Conservation (phyloP, 2,329 filamentous ascomycete species). For the Monilinia aucupariae region DNA sequence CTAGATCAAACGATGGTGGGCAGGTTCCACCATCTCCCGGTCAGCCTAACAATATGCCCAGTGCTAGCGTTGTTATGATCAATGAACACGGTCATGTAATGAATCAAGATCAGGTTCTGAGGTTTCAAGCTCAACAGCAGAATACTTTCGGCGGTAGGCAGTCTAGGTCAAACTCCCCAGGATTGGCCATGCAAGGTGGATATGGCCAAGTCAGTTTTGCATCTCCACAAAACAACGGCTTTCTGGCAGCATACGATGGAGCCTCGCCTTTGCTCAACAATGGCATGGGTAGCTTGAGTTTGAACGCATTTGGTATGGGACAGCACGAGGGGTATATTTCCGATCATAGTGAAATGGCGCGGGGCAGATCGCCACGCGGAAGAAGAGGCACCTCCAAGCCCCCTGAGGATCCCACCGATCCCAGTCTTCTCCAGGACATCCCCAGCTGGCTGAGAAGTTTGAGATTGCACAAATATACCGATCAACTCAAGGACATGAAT, state of each 20-base stretch:
- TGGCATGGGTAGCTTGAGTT: slow-evolving; percentile 63
- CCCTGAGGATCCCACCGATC: slow-evolving; percentile 94
- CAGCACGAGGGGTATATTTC: slow-evolving; percentile 83
- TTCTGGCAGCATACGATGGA: slow-evolving; percentile 81
- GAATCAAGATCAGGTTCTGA: slow-evolving; percentile 77
- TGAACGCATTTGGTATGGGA: slow-evolving; percentile 65
- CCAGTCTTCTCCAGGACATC: slow-evolving; percentile 84
- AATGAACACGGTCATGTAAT: slow-evolving; percentile 88
- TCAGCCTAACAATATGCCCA: slow-evolving; percentile 57
- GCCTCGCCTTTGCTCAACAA: slow-evolving; percentile 64
- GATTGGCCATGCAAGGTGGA: slow-evolving; percentile 71
- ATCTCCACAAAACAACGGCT: slow-evolving; percentile 91
- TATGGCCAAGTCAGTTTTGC: slow-evolving; percentile 67
- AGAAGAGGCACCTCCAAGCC: slow-evolving; percentile 93
- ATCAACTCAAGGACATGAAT: slow-evolving; percentile 94
- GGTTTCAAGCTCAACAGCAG: slow-evolving; percentile 63
- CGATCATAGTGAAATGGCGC: slow-evolving; percentile 85
- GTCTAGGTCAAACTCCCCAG: slow-evolving; percentile 85
- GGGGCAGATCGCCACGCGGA: slow-evolving; percentile 87
- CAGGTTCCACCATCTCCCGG: slow-evolving; percentile 63
- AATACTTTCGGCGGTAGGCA: slow-evolving; percentile 60
- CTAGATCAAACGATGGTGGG: slow-evolving; percentile 76
- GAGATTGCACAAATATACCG: slow-evolving; percentile 96
- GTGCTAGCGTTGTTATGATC: slow-evolving; percentile 83
- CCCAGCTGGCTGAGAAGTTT: slow-evolving; percentile 92